Conservation (phyloP, 495 filamentous ascomycete genomes). For the Penicillium desertorum region DNA sequence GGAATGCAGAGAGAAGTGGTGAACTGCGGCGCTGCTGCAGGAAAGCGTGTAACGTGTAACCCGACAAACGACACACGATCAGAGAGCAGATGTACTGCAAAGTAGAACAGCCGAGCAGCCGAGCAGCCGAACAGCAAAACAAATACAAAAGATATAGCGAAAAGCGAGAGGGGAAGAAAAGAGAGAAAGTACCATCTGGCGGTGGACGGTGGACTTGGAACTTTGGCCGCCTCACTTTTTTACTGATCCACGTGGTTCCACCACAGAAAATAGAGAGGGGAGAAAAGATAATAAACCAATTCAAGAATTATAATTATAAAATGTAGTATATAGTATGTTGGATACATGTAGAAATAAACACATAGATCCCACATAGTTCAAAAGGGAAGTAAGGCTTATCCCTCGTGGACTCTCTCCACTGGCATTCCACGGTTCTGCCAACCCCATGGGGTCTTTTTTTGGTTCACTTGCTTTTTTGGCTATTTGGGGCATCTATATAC, state of each 20-base stretch:
- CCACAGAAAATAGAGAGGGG: constrained; percentile 9
- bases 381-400: constrained; percentile 11
- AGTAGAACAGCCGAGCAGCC: not conserved
- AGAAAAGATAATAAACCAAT: not conserved
- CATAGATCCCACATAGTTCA: too few relatives aligned
- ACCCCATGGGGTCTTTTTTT: constrained; percentile 28
- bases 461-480: not conserved
- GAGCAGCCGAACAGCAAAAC: not conserved
- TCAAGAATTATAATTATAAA: not conserved
- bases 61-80: not conserved
- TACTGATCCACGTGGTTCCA: constrained; percentile 46
- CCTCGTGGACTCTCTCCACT: constrained; percentile 31
- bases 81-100: constrained; percentile 1
- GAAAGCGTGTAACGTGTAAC: constrained; percentile 12
- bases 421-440: constrained; percentile 37
- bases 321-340: too few relatives aligned
- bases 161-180: constrained; percentile 20
- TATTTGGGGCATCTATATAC: not conserved
- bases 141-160: constrained; percentile 6
- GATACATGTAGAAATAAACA: too few relatives aligned
- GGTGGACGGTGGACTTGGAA: constrained; percentile 23
- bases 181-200: constrained; percentile 25
- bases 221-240: constrained; percentile 43
- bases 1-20: constrained; percentile 21
- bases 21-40: constrained; percentile 19